Base-by-base conservation (phyloP, 495 filamentous ascomycete species). In the Poronia punctata region DNA sequence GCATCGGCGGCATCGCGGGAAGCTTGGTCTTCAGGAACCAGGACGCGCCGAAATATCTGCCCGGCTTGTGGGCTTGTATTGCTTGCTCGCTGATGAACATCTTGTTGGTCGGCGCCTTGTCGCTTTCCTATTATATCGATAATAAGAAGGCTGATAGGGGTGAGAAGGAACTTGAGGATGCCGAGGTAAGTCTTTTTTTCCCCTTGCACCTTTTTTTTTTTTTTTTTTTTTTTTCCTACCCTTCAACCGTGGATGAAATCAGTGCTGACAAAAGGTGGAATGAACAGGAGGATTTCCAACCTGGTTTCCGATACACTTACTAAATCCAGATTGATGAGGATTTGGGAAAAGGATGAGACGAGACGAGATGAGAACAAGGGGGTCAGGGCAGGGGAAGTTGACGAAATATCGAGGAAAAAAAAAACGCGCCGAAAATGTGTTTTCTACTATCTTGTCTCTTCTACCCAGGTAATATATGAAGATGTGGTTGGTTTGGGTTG, bases 1-100 rank as follows among this genome's bases (percentile, higher is more conserved):
- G 71, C 14, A 62, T 82, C 35, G 79, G 79, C 15, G 78, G 78
- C 11, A 81, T 83, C 47, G 65, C 65, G 7, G 72, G 75, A 22
- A 66, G 65, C 26, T 57, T 71, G 27, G 72, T 80, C 9, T 83
- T 82, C 49, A 66, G 78, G 19, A 36, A 38, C 23, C 4, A 59
- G 61, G 5, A 56, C 42, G 57, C 66, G 1, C 51, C 49, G 1
- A 41, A 27, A 14, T 72, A 72, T 38, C 51, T 41, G 42, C 66
- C 66, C 5, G 69, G 69, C 7, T 38, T 72, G 28, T 70, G 64
- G 38, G 62, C 69, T 17, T 71, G 66, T 43, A 63, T 72, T 23
- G 56, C 61, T 3, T 58, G 48, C 11, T 60, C 53, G 15, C 29
- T 64, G 12, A 34, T 66, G 15, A 61, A 40, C 18, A 46, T 71